A percentile compares a stretch with the other conserved stretches of the same genome.
These are phyloP conservation scores for Cryptococcus sp. DNA, from an alignment of 1,284 basidiomycete species.

Conservation along the genomic window DNA sequence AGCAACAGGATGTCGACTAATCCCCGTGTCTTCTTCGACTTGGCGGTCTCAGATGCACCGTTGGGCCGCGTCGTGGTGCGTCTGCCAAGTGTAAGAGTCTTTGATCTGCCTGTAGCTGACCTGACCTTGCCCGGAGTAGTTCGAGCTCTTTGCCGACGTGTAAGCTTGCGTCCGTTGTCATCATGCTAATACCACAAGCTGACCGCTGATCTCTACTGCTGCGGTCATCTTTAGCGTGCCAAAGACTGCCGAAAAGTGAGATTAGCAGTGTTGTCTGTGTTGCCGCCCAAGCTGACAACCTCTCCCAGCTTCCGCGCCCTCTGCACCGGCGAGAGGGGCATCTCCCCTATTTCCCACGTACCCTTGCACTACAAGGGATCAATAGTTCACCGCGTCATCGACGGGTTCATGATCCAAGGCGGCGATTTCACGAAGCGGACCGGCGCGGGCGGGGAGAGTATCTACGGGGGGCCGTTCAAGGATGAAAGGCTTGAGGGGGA, in stretches of 20 bases:
- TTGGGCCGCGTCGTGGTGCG: slow-evolving; percentile 62
- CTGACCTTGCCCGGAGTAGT: slow-evolving; percentile 51
- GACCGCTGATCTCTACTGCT: slow-evolving; percentile 9
- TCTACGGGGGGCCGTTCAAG: slow-evolving; percentile 47
- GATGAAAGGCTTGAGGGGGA: slow-evolving; percentile 47
- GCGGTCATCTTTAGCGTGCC: slow-evolving; percentile 55
- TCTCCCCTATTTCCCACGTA: slow-evolving; percentile 60
- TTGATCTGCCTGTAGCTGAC: neutral
- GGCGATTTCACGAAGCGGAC: slow-evolving; percentile 60
- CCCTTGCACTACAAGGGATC: slow-evolving; percentile 79
- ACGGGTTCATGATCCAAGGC: slow-evolving; percentile 83
- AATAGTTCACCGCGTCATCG: slow-evolving; percentile 73
- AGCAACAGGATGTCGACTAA: slow-evolving; percentile 17
- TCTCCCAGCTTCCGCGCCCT: slow-evolving; percentile 71
- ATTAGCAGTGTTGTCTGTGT: neutral
- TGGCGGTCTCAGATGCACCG: slow-evolving; percentile 58
- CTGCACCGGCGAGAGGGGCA: slow-evolving; percentile 81
- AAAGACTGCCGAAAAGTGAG: slow-evolving; percentile 80
- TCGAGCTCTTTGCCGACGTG: slow-evolving; percentile 69
- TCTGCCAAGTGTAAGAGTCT: neutral
- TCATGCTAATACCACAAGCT: neutral
- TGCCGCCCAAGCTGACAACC: neutral
- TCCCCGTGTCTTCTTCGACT: slow-evolving; percentile 66
- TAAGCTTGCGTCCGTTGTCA: slow-evolving; percentile 16
- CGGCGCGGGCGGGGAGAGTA: slow-evolving; percentile 55